Base-by-base conservation (phyloP, 768 basidiomycete genomes). In the Leccinellum albellum region DNA sequence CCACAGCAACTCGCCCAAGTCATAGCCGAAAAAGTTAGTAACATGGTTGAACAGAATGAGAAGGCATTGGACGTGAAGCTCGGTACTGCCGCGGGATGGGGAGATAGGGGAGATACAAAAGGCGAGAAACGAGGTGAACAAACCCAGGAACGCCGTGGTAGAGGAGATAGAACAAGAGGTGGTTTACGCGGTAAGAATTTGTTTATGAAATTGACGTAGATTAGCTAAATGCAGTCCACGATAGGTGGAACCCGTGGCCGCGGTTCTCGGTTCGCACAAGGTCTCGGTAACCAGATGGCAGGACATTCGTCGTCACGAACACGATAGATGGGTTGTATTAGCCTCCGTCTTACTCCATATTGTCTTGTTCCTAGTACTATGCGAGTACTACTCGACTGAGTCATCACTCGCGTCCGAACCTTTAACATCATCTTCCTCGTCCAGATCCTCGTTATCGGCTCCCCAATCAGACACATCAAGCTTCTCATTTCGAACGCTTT, bases 21-120 rank as follows among this genome's bases (percentile, higher is more conserved):
- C 40, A 81, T 99, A 44, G 89, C 96, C 6, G 95, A 98, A 65
- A 91, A 92, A 73, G 82, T 95, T 20, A 85, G 81, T 24, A 78
- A 81, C 20, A 79, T 98, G 83, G 86, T 94, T 6, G 94, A 98
- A 66, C 88, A 91, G 64, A 96, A 93, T 66, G 94, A 98, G 74
- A 96, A 95, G 77, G 77, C 83, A 1, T 74, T 97, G 47, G 94
- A 97, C 70, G 67, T 79, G 62, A 95, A 94, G 71, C 83, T 94
- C 63, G 92, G 93, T 51, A 82, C 82, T 5, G 73, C 76, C 35
- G 71, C 77, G 35, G 80, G 64, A 37, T 71, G 71, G 69, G 79
- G 76, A 29, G 89, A 89, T 60, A 86, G 86, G 15, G 76, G 70
- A 23, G 67, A 67, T 26, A 56, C 62, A 6, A 89, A 91, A 68